These are phyloP conservation scores for Arthrobotrys iridis DNA, from an alignment of 2,329 filamentous ascomycete genomes.

Conservation along the genomic window DNA sequence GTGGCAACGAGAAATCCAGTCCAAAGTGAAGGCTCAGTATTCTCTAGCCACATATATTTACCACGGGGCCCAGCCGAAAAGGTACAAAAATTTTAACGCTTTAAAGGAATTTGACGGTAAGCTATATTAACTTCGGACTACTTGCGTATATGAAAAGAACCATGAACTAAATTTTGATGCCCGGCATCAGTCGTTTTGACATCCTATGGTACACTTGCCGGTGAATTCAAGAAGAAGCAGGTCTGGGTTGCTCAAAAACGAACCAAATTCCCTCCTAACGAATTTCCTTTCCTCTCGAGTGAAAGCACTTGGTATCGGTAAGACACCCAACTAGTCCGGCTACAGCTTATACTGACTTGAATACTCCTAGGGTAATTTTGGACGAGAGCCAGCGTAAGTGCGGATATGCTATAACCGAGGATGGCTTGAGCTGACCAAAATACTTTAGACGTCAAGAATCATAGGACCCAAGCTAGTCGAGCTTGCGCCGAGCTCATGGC, in stretches of 20 bases:
- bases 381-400: conserved; percentile 75
- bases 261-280: conserved; percentile 5
- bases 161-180: too few relatives aligned
- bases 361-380: conserved; percentile 76
- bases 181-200: conserved; percentile 79
- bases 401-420: neutral
- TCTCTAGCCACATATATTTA: conserved; percentile 74
- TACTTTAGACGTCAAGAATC: conserved; percentile 76
- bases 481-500: conserved; percentile 71
- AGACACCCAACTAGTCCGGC: too few relatives aligned
- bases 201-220: conserved; percentile 77
- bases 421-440: neutral
- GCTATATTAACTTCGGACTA: neutral
- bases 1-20: conserved; percentile 82
- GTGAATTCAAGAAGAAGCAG: conserved; percentile 72
- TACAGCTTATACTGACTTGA: conserved; percentile 71
- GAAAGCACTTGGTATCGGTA: conserved; percentile 49
- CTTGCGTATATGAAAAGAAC: too few relatives aligned
- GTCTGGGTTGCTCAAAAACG: conserved; percentile 65
- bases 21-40: conserved; percentile 71
- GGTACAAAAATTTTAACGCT: conserved; percentile 68
- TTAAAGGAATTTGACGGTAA: conserved; percentile 71
- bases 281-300: conserved; percentile 44
- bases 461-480: conserved; percentile 70
- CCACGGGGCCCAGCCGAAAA: conserved; percentile 69